These are phyloP conservation scores for Leptodontidium sp. DNA, from an alignment of 2,329 filamentous ascomycete species.

Conservation along the genomic window DNA sequence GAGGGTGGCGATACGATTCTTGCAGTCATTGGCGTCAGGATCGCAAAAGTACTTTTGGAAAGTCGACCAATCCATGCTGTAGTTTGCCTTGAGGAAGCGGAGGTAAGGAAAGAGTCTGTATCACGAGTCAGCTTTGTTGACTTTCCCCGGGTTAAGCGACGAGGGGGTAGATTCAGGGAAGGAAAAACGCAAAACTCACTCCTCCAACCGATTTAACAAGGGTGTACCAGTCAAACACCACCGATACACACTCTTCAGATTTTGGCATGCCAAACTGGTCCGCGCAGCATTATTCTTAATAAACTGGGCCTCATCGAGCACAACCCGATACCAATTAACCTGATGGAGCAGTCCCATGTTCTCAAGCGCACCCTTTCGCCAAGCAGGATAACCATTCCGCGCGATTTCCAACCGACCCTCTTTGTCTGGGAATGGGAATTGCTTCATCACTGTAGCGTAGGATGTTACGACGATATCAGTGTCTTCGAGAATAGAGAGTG, in stretches of 20 bases:
- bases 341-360: conserved; percentile 50
- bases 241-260: conserved; percentile 42
- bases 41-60: conserved; percentile 46
- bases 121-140: neutral
- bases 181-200: conserved; percentile 35
- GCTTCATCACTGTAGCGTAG: conserved; percentile 50
- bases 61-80: conserved; percentile 40
- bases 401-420: conserved; percentile 85
- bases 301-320: conserved; percentile 64
- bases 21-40: conserved; percentile 34
- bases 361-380: conserved; percentile 44
- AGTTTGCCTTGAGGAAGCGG: conserved; percentile 44
- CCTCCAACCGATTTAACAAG: conserved; percentile 43
- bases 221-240: conserved; percentile 48
- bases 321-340: conserved; percentile 54
- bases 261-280: conserved; percentile 55
- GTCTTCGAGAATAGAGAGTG: conserved; percentile 30
- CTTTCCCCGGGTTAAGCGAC: neutral
- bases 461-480: conserved; percentile 43
- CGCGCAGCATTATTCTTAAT: conserved; percentile 58
- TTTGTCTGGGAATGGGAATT: conserved; percentile 94
- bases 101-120: conserved; percentile 45
- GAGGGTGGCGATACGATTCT: conserved; percentile 38
- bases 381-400: conserved; percentile 44
- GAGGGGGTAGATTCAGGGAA: neutral